Evolutionary conservation across 768 basidiomycete species (phyloP).

Genomic region (Boletus vermiculosoides): DNA sequence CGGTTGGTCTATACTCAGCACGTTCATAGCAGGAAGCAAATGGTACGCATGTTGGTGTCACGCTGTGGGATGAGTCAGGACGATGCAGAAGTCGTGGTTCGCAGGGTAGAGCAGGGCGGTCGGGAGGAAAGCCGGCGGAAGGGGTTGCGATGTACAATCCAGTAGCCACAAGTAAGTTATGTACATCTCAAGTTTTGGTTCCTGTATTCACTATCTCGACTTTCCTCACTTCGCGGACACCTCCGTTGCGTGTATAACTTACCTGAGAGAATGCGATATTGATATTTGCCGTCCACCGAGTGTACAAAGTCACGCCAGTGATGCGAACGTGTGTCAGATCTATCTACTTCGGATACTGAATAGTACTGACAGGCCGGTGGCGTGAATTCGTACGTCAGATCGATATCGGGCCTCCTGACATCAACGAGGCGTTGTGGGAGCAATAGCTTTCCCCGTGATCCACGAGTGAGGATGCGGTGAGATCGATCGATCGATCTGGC

Average conservation of each 20-base stretch:
- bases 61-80: slow-evolving; percentile 26
- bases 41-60: slow-evolving; percentile 24
- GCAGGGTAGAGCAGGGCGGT: slow-evolving; percentile 17
- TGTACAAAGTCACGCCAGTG: not conserved
- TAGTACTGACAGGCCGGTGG: not conserved
- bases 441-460: not conserved
- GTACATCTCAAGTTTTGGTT: not conserved
- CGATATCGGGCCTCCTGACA: slow-evolving; percentile 6
- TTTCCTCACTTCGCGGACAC: not conserved
- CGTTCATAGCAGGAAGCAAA: slow-evolving; percentile 22
- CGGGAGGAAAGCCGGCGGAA: not conserved
- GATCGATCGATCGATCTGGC: slow-evolving; percentile 14
- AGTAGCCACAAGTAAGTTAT: slow-evolving; percentile 16
- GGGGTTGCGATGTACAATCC: slow-evolving; percentile 15
- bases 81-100: slow-evolving; percentile 21
- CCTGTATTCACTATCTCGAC: slow-evolving; percentile 1
- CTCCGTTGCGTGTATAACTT: not conserved
- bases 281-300: not conserved
- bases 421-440: slow-evolving; percentile 19
- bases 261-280: not conserved
- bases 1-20: slow-evolving; percentile 23
- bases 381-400: slow-evolving; percentile 4
- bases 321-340: not conserved
- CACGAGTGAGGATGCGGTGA: slow-evolving; percentile 1
- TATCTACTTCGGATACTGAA: not conserved